Conservation (phyloP, 2,329 filamentous ascomycete genomes). For the Aaosphaeria arxii region DNA sequence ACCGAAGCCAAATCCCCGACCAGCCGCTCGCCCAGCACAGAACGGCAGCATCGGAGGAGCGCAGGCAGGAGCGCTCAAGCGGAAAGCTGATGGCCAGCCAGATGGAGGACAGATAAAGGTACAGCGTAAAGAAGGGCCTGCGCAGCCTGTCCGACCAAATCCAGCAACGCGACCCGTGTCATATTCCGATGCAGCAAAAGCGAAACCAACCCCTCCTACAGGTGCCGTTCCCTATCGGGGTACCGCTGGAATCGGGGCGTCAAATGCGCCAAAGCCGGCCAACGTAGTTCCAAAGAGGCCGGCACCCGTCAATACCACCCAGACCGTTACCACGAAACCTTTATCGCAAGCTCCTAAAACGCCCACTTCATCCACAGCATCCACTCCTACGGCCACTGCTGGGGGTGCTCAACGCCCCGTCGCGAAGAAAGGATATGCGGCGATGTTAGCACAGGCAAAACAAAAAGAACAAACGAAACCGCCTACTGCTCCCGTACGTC, state of each 20-base stretch:
- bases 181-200: constrained; percentile 19
- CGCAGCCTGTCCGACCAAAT: constrained; percentile 20
- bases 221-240: constrained; percentile 35
- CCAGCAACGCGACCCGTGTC: constrained; percentile 21
- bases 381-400: constrained; percentile 17
- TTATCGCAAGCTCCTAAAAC: not conserved
- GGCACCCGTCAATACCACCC: constrained; percentile 10
- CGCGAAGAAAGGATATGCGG: constrained; percentile 69
- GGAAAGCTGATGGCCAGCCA: constrained; percentile 38
- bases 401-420: constrained; percentile 18
- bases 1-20: constrained; percentile 33
- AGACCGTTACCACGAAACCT: constrained; percentile 1
- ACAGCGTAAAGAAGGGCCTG: constrained; percentile 28
- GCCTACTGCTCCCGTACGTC: constrained; percentile 67
- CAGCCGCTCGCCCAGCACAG: constrained; percentile 3
- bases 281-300: constrained; percentile 23
- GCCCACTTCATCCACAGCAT: not conserved
- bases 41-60: constrained; percentile 22
- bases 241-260: constrained; percentile 25
- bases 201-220: constrained; percentile 15
- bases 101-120: constrained; percentile 29
- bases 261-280: constrained; percentile 16
- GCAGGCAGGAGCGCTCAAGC: constrained; percentile 37
- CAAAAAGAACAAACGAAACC: constrained; percentile 49
- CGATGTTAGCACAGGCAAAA: constrained; percentile 70